A percentile compares a stretch with the other conserved stretches of the same genome.
Conservation (phyloP, 2,329 filamentous ascomycete species). For the Botryotinia narcissicola region DNA sequence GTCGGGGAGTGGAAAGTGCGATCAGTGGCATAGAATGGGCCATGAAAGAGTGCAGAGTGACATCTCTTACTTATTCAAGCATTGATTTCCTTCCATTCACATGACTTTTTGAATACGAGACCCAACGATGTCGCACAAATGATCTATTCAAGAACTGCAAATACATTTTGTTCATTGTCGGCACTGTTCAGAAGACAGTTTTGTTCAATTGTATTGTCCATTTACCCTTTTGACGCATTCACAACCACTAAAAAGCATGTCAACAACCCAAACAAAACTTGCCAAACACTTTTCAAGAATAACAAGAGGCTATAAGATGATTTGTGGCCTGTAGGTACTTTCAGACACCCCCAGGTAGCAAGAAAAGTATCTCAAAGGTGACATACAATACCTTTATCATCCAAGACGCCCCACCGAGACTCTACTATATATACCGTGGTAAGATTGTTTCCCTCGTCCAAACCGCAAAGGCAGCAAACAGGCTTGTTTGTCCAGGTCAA, state of each 20-base stretch:
- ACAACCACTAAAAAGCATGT: not conserved
- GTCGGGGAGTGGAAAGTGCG: not conserved
- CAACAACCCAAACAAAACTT: not conserved
- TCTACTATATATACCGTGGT: not conserved
- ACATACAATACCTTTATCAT: not conserved
- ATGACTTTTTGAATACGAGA: not conserved
- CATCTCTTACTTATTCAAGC: not conserved
- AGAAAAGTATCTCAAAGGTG: not conserved
- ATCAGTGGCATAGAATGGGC: no score
- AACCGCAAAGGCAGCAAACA: conserved; percentile 4
- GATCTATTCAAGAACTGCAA: not conserved
- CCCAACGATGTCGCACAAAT: not conserved
- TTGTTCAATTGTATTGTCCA: no score
- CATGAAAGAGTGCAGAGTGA: not conserved
- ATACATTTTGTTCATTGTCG: not conserved
- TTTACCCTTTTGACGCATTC: not conserved
- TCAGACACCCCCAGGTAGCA: not conserved
- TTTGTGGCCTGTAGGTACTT: not conserved
- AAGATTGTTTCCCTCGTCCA: not conserved
- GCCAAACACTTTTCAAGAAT: not conserved
- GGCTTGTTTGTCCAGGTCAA: conserved; percentile 3
- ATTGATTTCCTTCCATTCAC: not conserved
- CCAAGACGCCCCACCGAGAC: not conserved
- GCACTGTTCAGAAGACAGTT: not conserved
- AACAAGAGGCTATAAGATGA: not conserved